These are phyloP conservation scores for Plasmodium berghei DNA, from an alignment of 169 alveolate genomes.

Conservation along the genomic window DNA sequence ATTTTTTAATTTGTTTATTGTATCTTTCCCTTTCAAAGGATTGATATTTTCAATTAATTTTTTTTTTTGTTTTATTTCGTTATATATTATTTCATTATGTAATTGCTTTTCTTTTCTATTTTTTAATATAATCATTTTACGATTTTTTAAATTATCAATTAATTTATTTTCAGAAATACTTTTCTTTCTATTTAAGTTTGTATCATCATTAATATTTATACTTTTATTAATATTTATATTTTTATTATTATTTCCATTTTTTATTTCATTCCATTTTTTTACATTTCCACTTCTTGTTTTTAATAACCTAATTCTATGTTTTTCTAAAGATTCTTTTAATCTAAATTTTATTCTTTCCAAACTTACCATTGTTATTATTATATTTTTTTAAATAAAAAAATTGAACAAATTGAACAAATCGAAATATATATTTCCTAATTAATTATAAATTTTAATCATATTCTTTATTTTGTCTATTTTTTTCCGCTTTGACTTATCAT, in stretches of 20 bases:
- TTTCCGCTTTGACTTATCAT: no score
- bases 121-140: not conserved
- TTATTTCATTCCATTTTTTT: not conserved
- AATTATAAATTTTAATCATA: no score
- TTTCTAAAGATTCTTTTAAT: conserved; percentile 44
- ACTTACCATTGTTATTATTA: conserved; percentile 5
- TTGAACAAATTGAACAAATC: no score
- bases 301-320: conserved; percentile 35
- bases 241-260: conserved; percentile 5
- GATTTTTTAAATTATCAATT: conserved; percentile 6
- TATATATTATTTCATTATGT: not conserved
- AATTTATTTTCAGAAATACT: not conserved
- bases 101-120: not conserved
- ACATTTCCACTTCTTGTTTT: conserved; percentile 26
- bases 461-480: no score
- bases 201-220: not conserved
- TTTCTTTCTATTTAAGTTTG: not conserved
- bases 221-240: not conserved
- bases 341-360: conserved; percentile 43
- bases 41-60: not conserved
- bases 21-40: not conserved
- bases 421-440: no score
- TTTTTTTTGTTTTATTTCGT: not conserved
- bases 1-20: not conserved
- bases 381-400: no score